Base-by-base conservation (phyloP, 1,284 basidiomycete species). In the Melanopsichium pennsylvanicum region DNA sequence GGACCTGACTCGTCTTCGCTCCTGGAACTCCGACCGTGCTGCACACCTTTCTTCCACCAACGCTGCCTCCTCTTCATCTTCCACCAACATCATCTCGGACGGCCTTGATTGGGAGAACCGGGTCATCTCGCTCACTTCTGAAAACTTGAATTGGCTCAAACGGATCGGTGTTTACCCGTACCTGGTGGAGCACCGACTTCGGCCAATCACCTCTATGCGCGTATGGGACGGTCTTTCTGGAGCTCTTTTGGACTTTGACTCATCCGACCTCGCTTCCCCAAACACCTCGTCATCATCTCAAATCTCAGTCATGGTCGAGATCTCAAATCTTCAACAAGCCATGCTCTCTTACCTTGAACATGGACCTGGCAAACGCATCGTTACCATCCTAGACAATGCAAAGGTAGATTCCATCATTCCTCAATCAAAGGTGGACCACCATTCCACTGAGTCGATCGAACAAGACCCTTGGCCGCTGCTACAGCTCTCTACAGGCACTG, bases 351-450 rank as follows among this genome's bases (percentile, higher is more conserved):
- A 39, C 32, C 57, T 80, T 16, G 51, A 71, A 37, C 47, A 72
- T 13, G 55, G 64, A 0, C 51, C 66, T 1, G 59, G 59, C 21
- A 59, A 56, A 18, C 82, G 22, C 31, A 40, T 42, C 16, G 58
- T 55, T 37, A 80, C 86, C 32, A 69, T 93, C 3, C 70, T 88
- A 12, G 88, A 92, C 75, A 86, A 86, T 37, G 86, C 86, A 39
- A 89, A 86, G 71, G 91, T 92, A 16, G 84, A 85, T 33, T 84
- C 84, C 5, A 91, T 93, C 38, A 74, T 58, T 9, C 67, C 81
- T 2, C 49, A 35, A 0, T 51, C 55, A 25, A 58, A 52, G 29
- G 12, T 52, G 7, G 60, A 63, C 23, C 47, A 37, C 2, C 54
- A 29, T 15, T 82, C 81, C 50, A 69, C 48, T 57, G n/a, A n/a